These are phyloP conservation scores for Thraustochytrium striatum DNA, from an alignment of 352 stramenopile genomes.

Conservation along the genomic window DNA sequence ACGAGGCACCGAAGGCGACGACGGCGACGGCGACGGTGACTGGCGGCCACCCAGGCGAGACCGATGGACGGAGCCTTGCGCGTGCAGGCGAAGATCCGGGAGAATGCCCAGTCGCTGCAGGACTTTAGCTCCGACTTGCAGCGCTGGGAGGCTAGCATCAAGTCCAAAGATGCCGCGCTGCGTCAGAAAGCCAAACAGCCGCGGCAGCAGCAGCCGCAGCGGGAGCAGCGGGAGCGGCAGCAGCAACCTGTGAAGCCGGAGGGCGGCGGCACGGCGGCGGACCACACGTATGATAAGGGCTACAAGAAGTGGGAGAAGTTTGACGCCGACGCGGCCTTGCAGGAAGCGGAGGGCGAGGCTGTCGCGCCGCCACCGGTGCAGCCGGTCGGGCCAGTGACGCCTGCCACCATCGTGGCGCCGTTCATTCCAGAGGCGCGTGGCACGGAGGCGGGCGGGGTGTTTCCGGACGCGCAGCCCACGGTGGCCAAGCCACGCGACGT, in stretches of 20 bases:
- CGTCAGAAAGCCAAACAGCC: neutral
- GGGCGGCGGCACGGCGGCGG: too few relatives aligned
- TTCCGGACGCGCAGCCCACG: neutral
- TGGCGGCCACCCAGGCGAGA: too few relatives aligned
- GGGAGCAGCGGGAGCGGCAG: too few relatives aligned
- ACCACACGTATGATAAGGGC: slow-evolving; percentile 78
- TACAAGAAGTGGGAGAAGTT: slow-evolving; percentile 83
- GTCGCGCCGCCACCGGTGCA: neutral
- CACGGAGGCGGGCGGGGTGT: neutral
- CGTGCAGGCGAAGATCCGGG: slow-evolving; percentile 12
- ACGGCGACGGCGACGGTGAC: too few relatives aligned
- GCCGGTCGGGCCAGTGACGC: slow-evolving; percentile 46
- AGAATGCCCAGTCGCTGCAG: slow-evolving; percentile 22
- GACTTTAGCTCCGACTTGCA: slow-evolving; percentile 18
- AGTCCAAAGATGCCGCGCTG: slow-evolving; percentile 28
- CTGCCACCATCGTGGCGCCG: neutral
- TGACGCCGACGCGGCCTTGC: slow-evolving; percentile 64
- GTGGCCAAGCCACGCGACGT: slow-evolving; percentile 50
- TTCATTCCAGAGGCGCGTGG: too few relatives aligned
- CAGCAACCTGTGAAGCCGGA: too few relatives aligned
- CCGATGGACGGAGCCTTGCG: neutral
- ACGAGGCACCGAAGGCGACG: too few relatives aligned
- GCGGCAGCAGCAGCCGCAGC: too few relatives aligned
- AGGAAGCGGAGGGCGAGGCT: slow-evolving; percentile 54
- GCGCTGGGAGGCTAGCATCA: slow-evolving; percentile 21